Conservation (phyloP, 208 protist species). For the Leishmania mexicana region DNA sequence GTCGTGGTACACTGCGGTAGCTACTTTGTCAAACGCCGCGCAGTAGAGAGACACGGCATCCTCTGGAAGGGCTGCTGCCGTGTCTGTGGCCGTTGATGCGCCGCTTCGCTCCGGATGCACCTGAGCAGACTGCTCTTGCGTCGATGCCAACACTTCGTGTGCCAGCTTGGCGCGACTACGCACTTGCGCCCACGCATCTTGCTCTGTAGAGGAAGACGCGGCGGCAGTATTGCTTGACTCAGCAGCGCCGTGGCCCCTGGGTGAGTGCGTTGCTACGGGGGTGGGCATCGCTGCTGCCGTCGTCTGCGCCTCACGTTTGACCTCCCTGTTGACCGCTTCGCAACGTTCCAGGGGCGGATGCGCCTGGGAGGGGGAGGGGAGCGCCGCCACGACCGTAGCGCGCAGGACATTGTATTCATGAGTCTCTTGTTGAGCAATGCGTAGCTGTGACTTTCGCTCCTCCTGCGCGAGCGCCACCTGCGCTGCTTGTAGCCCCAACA, state of each 20-base stretch:
- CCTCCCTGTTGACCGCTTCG: too few relatives aligned
- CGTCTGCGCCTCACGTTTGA: neutral
- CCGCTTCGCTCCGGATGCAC: neutral
- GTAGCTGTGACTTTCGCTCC: slow-evolving; percentile 4
- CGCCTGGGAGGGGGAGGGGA: neutral
- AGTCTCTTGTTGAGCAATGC: neutral
- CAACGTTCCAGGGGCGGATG: neutral
- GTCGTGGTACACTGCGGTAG: slow-evolving; percentile 11
- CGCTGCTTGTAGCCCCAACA: neutral
- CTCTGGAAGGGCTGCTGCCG: neutral
- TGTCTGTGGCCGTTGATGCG: neutral
- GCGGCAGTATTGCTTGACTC: neutral
- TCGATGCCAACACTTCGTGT: neutral
- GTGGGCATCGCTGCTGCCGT: neutral
- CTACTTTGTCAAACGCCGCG: slow-evolving; percentile 17
- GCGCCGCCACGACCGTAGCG: neutral
- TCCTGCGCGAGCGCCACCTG: neutral
- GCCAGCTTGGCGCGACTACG: neutral
- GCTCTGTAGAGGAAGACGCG: neutral
- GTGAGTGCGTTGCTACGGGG: neutral
- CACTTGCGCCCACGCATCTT: neutral
- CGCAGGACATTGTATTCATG: neutral
- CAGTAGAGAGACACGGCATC: slow-evolving; percentile 1
- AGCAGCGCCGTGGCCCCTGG: neutral
- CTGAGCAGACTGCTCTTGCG: slow-evolving; percentile 1